Base-by-base conservation (phyloP, 148 eudicot genomes). In the Rhododendron vialii region DNA sequence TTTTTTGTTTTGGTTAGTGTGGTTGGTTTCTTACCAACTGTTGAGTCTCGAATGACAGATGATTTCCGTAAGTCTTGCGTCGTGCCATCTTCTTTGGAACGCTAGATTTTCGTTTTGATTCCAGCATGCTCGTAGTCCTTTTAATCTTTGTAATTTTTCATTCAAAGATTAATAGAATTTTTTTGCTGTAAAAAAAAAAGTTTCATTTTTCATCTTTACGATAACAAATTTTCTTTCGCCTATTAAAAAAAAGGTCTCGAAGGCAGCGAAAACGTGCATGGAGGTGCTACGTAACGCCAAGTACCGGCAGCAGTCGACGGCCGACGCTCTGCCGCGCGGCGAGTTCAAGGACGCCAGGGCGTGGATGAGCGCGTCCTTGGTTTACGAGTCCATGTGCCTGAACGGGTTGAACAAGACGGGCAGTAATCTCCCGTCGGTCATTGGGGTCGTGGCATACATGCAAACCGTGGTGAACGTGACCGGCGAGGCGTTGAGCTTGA, bases 341-440 rank as follows among this genome's bases (percentile, higher is more conserved):
- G 80, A 84, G 38, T 30, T 90, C 81, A 88, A 90, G 80, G 91
- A 95, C 87, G 92, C 94, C 17, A 91, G 98, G 7, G 96, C 99
- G 0, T 96, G 91, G 92, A 84, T 88, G 77, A 89, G 91, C 83
- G 96, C 98, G 1, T 92, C 92, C 4, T n/a, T 95, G 36, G 92
- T 89, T 0, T 94, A 93, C 91, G 94, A 92, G 76, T 87, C 91
- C 81, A 93, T 88, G 84, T 94, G 98, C 85, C 91, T 95, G 94
- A 91, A 93, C 0, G 96, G 89, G 7, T 91, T 96, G 87, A 86
- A 86, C 11, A 92, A 92, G 84, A 90, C 92, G 88, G 96, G 89
- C 0, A 92, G 91, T 65, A 90, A 83, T 71, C 86, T 91, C 33
- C 83, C 51, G 17, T 38, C 48, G 24, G 91, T 93, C 20, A 84